Base-by-base conservation (phyloP, 352 stramenopile species). In the Phytopythium ostracodes region DNA sequence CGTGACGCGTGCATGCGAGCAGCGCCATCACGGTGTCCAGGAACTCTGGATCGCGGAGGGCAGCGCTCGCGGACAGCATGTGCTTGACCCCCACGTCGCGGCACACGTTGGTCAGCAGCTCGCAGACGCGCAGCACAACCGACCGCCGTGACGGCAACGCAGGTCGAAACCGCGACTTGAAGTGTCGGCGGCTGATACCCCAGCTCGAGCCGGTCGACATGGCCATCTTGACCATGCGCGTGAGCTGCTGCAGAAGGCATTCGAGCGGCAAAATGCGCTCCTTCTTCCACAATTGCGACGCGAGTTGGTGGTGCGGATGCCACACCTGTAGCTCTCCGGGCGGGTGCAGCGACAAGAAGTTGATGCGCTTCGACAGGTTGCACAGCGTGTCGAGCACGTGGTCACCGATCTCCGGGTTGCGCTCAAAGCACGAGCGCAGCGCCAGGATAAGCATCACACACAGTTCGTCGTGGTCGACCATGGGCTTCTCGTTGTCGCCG, bases 321-420 rank as follows among this genome's bases (percentile, higher is more conserved):
- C 79, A 89, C 17, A 84, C 60, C 35, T 88, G 72, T 22, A 89
- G 70, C 38, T 73, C 64, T 29, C 70, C 72, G 22, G 71, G 73
- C 17, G 82, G 82, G 50, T 90, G 75, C 3, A 92, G 64, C 25
- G 75, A 71, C 8, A 88, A 47, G 38, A 92, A 92, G 60, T 92
- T 79, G 64, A 92, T 84, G 14, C 77, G 79, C 53, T 85, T 89
- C 14, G 75, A 79, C 56, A 89, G 76, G 51, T 76, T 79, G 53
- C 82, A 92, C 44, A 92, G 61, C 55, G 87, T 91, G 52, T 94
- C 84, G 18, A 91, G 73, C n/a, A 80, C 68, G 58, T 90, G 76
- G 59, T 91, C 84, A 2, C 75, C 77, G 44, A 89, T 73, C 60
- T 91, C 77, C n/a, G 72, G 60, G 27, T 63, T 68, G 33, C 66